Conservation (phyloP, 2,329 filamentous ascomycete genomes). For the Diaporthe sp. region DNA sequence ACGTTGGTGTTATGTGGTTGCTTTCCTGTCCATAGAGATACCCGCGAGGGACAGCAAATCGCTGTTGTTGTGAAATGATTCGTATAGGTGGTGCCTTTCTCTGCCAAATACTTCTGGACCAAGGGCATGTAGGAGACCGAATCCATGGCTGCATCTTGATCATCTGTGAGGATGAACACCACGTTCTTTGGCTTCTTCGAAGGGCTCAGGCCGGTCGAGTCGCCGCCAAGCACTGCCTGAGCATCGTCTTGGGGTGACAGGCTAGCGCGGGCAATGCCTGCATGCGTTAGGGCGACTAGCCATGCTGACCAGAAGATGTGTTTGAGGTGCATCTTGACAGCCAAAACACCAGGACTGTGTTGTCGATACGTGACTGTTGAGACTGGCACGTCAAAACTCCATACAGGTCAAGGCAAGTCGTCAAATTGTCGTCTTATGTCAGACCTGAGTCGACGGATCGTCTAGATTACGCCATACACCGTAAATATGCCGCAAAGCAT, state of each 20-base stretch:
- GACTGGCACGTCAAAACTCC: neutral
- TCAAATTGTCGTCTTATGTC: neutral
- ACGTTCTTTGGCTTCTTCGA: constrained; percentile 59
- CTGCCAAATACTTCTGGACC: constrained; percentile 66
- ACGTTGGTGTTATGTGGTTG: constrained; percentile 73
- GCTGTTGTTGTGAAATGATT: constrained; percentile 77
- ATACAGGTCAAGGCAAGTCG: too few species aligned
- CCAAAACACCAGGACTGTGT: neutral
- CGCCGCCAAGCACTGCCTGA: constrained; percentile 29
- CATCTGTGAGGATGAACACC: constrained; percentile 76
- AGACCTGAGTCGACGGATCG: neutral
- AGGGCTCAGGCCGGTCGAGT: neutral
- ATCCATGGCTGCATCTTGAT: constrained; percentile 73
- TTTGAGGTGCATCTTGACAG: constrained; percentile 16
- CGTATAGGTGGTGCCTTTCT: constrained; percentile 70
- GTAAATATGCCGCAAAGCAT: constrained; percentile 23
- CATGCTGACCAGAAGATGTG: constrained; percentile 14
- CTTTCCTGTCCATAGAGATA: constrained; percentile 74
- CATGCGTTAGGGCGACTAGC: constrained; percentile 13
- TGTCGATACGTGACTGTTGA: neutral
- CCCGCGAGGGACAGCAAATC: constrained; percentile 76
- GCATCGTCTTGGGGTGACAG: neutral
- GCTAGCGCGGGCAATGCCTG: constrained; percentile 13
- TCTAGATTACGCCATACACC: constrained; percentile 26
- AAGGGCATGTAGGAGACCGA: constrained; percentile 72